Evolutionary conservation across 1,284 basidiomycete species (phyloP), one percentile per base, ranked within the genome.

Genomic region (Ustilago vetiveriae): DNA sequence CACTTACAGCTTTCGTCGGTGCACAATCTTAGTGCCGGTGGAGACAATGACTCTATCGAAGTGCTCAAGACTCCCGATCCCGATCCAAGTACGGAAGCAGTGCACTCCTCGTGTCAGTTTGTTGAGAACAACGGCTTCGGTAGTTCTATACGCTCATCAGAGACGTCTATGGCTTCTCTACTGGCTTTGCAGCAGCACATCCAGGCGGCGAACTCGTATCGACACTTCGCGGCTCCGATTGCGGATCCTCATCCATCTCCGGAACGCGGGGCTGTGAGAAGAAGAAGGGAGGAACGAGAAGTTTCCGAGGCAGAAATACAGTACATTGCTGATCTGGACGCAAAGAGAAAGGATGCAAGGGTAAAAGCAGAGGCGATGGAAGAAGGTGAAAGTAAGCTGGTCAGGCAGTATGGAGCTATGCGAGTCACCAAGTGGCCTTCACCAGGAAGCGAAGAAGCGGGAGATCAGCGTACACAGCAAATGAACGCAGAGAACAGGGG

Each of bases 141-240:
- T 16, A 17, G 41, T 4, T 30, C 22, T 6, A 17, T 14, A 6
- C 19, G 36, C n/a, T 13, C 6, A 6, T 46, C 48, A 11, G 56
- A 58, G n/a, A 36, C 46, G 7, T 46, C 41, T 2, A 51, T 46
- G 19, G 53, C 52, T n/a, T 56, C 60, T 6, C 26, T 63, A 14
- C 14, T 56, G 4, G 39, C 52, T 22, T 16, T 63, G 21, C 60
- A 63, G 23, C 59, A 63, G 35, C 52, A 51, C 2, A 51, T 55
- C 19, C 59, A 63, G 38, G 44, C 42, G 41, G 21, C 38, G 9
- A 55, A 63, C 11, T 35, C 22, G 11, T 13, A 39, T 22, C 30
- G 42, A 19, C 38, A 42, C 19, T 32, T 54, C 26, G 33, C 37
- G 9, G 43, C 44, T 19, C 57, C 50, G 16, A 9, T 30, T 2